phyloP scores from a whole-genome alignment of 306 rosid species.

The Delonix regia region DNA sequence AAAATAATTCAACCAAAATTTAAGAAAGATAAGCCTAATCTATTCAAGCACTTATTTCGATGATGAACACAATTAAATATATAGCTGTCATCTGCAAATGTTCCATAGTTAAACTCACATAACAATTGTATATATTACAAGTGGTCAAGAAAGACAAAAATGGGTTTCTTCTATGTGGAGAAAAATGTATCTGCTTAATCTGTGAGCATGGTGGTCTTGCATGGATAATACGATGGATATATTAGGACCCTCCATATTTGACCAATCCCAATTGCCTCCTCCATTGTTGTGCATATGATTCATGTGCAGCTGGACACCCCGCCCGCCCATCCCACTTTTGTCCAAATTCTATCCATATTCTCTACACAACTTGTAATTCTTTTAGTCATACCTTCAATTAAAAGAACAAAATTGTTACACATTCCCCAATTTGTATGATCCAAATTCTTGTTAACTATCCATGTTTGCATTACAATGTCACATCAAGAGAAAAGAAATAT shows the following conservation, averaged over 20 bases:
- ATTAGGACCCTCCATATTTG: not conserved
- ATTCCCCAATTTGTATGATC: not conserved
- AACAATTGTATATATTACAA: not conserved
- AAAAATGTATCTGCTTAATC: not conserved
- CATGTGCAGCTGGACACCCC: not conserved
- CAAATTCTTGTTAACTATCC: too few species aligned
- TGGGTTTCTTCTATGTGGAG: not conserved
- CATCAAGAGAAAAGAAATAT: too few species aligned
- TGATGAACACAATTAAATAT: not conserved
- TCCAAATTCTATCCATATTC: too few species aligned
- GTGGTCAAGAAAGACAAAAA: not conserved
- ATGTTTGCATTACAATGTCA: too few species aligned
- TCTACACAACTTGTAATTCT: not conserved
- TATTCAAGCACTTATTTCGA: too few species aligned
- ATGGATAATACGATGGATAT: not conserved
- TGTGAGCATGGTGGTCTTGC: too few species aligned
- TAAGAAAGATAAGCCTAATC: too few species aligned
- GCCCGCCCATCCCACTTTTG: not conserved
- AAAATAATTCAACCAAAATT: too few species aligned
- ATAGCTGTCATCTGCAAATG: not conserved
- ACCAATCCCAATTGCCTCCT: not conserved
- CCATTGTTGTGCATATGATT: not conserved
- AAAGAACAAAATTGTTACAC: not conserved
- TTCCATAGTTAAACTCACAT: not conserved
- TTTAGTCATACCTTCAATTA: not conserved